These are phyloP conservation scores for Tylopilus rubrobrunneus DNA, from an alignment of 768 basidiomycete species.

Conservation along the genomic window DNA sequence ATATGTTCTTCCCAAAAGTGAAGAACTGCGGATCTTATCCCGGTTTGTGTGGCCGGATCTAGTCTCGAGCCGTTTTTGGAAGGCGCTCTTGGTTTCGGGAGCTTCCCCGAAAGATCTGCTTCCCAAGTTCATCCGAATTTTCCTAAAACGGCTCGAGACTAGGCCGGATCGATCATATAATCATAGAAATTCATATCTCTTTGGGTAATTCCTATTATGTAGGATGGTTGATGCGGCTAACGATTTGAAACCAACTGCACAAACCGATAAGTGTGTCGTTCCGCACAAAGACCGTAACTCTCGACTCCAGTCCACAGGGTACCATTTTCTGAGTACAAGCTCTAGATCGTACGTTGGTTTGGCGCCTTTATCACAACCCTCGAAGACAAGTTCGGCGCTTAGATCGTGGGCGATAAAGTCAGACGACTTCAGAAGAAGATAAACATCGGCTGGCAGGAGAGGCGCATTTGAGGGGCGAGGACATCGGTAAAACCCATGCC, in stretches of 20 bases:
- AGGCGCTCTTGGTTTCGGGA: too few species aligned
- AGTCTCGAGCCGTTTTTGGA: too few species aligned
- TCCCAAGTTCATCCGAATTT: too few species aligned
- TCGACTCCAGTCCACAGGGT: slow-evolving; percentile 74
- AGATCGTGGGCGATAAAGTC: slow-evolving; percentile 86
- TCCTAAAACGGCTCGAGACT: too few species aligned
- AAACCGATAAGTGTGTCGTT: slow-evolving; percentile 67
- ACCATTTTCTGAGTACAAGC: slow-evolving; percentile 89
- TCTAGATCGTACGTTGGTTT: slow-evolving; percentile 58
- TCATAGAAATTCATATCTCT: slow-evolving; percentile 88
- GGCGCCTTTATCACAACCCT: slow-evolving; percentile 43
- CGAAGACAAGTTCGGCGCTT: slow-evolving; percentile 56
- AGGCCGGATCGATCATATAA: slow-evolving; percentile 63
- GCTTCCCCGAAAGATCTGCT: too few species aligned
- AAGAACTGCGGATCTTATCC: slow-evolving; percentile 49
- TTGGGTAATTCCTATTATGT: slow-evolving; percentile 69
- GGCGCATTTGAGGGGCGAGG: slow-evolving; percentile 84
- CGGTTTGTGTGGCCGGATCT: slow-evolving; percentile 44
- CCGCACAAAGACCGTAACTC: slow-evolving; percentile 89
- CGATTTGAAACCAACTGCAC: neutral
- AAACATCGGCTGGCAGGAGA: too few species aligned
- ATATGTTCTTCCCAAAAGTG: slow-evolving; percentile 71
- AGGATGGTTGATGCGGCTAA: neutral
- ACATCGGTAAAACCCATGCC: slow-evolving; percentile 82
- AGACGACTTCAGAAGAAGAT: slow-evolving; percentile 87